A percentile compares a stretch with the other conserved stretches of the same genome.
phyloP scores from a whole-genome alignment of 2,329 filamentous ascomycete genomes.

The Blastomyces emzantsi region DNA sequence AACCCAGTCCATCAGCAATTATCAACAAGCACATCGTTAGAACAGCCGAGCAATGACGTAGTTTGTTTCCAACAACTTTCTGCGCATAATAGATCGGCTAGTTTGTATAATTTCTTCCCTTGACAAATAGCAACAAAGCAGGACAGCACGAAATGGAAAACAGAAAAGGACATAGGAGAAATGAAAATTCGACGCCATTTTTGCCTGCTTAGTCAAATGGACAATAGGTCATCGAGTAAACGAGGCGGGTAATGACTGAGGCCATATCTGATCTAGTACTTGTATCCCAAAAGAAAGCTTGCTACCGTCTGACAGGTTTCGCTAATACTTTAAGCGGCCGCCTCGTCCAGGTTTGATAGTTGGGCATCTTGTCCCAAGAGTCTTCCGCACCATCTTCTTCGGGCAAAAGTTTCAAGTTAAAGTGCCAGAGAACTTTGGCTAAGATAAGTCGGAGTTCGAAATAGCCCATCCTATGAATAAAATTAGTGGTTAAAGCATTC shows the following conservation, averaged over 20 bases:
- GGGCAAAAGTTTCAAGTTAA: slow-evolving; percentile 12
- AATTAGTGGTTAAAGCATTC: background rate
- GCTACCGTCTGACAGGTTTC: slow-evolving; percentile 5
- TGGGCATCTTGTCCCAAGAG: slow-evolving; percentile 11
- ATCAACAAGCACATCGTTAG: too few species aligned
- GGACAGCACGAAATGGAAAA: background rate
- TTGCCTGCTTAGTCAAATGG: background rate
- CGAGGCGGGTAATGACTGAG: background rate
- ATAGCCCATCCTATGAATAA: slow-evolving; percentile 10
- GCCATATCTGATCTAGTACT: background rate
- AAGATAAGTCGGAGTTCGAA: slow-evolving; percentile 13
- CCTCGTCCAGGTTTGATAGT: slow-evolving; percentile 12
- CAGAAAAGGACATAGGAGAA: background rate
- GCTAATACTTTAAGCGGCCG: slow-evolving; percentile 9
- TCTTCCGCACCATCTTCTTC: slow-evolving; percentile 9
- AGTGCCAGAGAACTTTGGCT: slow-evolving; percentile 13
- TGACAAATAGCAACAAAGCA: background rate
- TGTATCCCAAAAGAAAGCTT: background rate
- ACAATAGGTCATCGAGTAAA: background rate
- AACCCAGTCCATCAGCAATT: too few species aligned
- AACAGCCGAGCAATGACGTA: too few species aligned
- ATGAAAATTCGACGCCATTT: background rate
- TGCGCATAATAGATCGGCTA: background rate
- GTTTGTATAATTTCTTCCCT: background rate
- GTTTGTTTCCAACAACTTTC: background rate